Evolutionary conservation across 139 green algal species (phyloP).

Genomic region (Chlorella sp.): DNA sequence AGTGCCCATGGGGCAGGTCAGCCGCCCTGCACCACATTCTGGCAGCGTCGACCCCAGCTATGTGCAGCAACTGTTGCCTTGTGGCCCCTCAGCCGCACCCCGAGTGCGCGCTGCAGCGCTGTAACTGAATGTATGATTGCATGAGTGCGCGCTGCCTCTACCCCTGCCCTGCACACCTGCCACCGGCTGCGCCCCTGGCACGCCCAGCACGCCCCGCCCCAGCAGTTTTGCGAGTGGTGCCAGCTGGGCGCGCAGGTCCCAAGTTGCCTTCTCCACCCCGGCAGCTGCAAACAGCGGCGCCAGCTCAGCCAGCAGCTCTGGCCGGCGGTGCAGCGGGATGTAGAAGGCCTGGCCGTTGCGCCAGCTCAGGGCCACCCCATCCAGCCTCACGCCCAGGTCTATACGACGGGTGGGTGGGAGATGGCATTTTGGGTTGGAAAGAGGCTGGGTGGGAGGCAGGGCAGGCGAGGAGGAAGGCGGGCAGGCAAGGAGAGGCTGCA

Average conservation of each 20-base stretch:
- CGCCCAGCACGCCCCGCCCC: conserved; percentile 25
- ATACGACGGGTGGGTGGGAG: neutral
- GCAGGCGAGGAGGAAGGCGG: neutral
- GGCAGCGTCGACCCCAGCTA: too few species aligned
- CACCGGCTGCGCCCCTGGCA: neutral
- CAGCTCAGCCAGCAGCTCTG: conserved; percentile 37
- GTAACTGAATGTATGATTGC: neutral
- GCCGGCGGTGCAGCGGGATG: conserved; percentile 45
- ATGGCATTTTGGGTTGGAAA: neutral
- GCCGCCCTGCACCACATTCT: too few species aligned
- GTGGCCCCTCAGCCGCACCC: too few species aligned
- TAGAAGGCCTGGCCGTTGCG: conserved; percentile 51
- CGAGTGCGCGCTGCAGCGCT: too few species aligned
- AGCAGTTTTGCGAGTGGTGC: conserved; percentile 22
- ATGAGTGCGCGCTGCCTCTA: neutral
- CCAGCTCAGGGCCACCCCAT: conserved; percentile 57
- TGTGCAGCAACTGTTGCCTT: too few species aligned
- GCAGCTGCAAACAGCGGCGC: conserved; percentile 35
- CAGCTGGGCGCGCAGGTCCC: conserved; percentile 71
- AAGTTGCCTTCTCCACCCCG: conserved; percentile 54
- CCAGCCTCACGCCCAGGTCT: conserved; percentile 23
- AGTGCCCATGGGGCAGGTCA: too few species aligned
- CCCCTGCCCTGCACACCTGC: neutral
- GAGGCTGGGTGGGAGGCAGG: neutral
- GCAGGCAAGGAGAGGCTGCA: neutral